phyloP scores from a whole-genome alignment of 2,329 filamentous ascomycete species.

The Fusarium mangiferae region DNA sequence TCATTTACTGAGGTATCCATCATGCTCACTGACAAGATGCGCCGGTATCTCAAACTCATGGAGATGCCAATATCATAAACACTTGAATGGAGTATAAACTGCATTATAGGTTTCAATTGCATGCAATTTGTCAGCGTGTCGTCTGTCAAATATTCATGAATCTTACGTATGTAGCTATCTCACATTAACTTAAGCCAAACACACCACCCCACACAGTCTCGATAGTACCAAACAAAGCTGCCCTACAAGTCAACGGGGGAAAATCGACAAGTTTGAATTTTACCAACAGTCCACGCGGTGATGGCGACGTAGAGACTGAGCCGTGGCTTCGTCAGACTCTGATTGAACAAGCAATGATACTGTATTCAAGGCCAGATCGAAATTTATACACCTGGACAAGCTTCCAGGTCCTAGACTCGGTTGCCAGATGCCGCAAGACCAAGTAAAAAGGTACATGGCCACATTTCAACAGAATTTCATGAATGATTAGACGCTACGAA shows the following conservation, averaged over 20 bases:
- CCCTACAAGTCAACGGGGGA: not conserved
- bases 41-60: not conserved
- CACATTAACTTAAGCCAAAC: not conserved
- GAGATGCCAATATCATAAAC: not conserved
- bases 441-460: not conserved
- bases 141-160: not conserved
- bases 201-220: conserved; percentile 22
- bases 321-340: not conserved
- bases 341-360: not conserved
- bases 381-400: not conserved
- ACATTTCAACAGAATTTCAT: not conserved
- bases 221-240: conserved; percentile 2
- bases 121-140: not conserved
- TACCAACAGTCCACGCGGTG: conserved; percentile 11
- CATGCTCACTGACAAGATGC: not conserved
- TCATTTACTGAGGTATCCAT: not conserved
- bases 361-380: not conserved
- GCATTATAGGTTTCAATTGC: not conserved
- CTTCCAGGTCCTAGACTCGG: not conserved
- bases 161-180: not conserved
- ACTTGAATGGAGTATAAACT: not conserved
- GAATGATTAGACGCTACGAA: not conserved
- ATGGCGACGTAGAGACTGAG: not conserved
- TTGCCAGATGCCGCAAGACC: not conserved
- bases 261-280: conserved; percentile 40